A percentile compares a stretch with the other conserved stretches of the same genome.
These are phyloP conservation scores for Phytophthora pinifolia DNA, from an alignment of 352 stramenopile genomes.

Conservation along the genomic window DNA sequence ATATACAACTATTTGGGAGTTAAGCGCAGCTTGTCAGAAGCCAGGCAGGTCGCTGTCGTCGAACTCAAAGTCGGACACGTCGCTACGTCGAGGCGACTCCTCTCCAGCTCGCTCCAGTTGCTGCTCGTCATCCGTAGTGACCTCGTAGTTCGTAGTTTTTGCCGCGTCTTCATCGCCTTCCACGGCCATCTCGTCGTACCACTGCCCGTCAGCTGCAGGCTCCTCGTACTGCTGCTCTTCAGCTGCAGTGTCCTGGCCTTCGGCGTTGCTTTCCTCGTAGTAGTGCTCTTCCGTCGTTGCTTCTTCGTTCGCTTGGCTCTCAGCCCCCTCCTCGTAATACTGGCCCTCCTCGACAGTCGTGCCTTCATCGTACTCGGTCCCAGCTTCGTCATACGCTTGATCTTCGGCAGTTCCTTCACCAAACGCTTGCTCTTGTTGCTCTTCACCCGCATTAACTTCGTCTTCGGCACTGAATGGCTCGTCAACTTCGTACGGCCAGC, in stretches of 20 bases:
- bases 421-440: conserved; percentile 17
- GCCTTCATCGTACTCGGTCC: not conserved
- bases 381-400: conserved; percentile 11
- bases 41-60: conserved; percentile 64
- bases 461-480: conserved; percentile 57
- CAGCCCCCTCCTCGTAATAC: conserved; percentile 5
- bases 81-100: conserved; percentile 29
- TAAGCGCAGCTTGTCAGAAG: conserved; percentile 29
- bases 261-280: conserved; percentile 1
- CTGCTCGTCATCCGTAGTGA: conserved; percentile 5
- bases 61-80: conserved; percentile 49
- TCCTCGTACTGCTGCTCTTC: conserved; percentile 7
- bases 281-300: conserved; percentile 1
- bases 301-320: conserved; percentile 19
- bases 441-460: conserved; percentile 10
- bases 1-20: conserved; percentile 12
- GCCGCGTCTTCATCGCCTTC: conserved; percentile 10
- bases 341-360: conserved; percentile 11
- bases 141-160: conserved; percentile 12
- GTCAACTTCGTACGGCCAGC: conserved; percentile 75
- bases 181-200: conserved; percentile 17
- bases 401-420: conserved; percentile 10
- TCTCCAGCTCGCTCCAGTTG: conserved; percentile 6
- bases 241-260: not conserved
- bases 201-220: conserved; percentile 2